phyloP scores from a whole-genome alignment of 768 basidiomycete genomes.

The Pleurotus tuber-regium region DNA sequence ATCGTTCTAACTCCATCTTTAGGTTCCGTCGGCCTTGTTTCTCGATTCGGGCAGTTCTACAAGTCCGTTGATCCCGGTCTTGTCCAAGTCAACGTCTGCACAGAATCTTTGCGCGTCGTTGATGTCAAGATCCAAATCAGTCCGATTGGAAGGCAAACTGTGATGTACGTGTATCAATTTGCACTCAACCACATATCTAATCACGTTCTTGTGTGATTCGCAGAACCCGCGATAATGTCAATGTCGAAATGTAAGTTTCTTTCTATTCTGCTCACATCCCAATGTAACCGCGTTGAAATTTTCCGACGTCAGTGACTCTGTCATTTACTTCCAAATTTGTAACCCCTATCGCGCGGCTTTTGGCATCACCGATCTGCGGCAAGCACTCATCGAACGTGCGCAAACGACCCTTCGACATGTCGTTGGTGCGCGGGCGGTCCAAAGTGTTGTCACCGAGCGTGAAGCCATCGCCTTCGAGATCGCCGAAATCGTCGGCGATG shows the following conservation, averaged over 20 bases:
- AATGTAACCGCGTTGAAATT: neutral
- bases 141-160: conserved; percentile 80
- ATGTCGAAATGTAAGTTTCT: conserved; percentile 52
- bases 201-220: conserved; percentile 1
- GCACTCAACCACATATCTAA: conserved; percentile 7
- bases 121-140: conserved; percentile 97
- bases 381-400: conserved; percentile 79
- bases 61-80: conserved; percentile 93
- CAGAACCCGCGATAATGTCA: conserved; percentile 88
- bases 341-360: conserved; percentile 94
- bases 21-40: conserved; percentile 90
- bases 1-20: conserved; percentile 17
- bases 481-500: conserved; percentile 90
- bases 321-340: conserved; percentile 89
- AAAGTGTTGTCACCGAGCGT: conserved; percentile 94
- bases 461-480: conserved; percentile 97
- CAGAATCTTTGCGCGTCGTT: conserved; percentile 81
- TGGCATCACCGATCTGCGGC: conserved; percentile 86
- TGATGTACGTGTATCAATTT: conserved; percentile 59
- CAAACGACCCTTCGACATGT: conserved; percentile 98
- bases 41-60: conserved; percentile 95
- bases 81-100: conserved; percentile 91
- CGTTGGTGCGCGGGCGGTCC: conserved; percentile 92
- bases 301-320: conserved; percentile 64
- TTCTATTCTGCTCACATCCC: neutral